phyloP scores from a whole-genome alignment of 495 filamentous ascomycete genomes.

The Penicillium pulvis region DNA sequence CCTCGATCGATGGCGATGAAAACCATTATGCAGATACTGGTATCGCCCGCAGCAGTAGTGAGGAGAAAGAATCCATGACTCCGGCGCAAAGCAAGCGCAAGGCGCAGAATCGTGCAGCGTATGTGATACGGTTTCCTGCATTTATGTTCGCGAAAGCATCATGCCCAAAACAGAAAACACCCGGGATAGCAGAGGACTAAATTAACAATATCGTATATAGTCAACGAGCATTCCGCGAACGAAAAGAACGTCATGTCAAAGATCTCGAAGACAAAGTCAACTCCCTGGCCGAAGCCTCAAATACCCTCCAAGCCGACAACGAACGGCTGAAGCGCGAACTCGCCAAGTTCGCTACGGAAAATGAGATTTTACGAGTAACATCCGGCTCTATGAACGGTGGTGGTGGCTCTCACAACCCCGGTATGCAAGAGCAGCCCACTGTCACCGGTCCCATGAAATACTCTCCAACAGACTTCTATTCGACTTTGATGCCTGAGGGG shows the following conservation, averaged over 20 bases:
- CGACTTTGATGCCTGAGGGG: constrained; percentile 40
- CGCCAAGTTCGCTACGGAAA: constrained; percentile 80
- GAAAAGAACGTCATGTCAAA: constrained; percentile 91
- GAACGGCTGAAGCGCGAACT: constrained; percentile 82
- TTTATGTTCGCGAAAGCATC: not conserved
- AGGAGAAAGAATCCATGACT: constrained; percentile 69
- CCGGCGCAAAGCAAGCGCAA: constrained; percentile 87
- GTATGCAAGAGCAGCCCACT: constrained; percentile 24
- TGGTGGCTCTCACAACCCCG: constrained; percentile 22
- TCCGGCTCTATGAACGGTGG: constrained; percentile 35
- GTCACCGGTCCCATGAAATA: constrained; percentile 72
- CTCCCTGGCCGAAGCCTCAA: constrained; percentile 62
- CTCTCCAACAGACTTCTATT: constrained; percentile 68
- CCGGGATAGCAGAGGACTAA: not conserved
- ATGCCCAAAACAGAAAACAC: not conserved
- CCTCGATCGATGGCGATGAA: constrained; percentile 39
- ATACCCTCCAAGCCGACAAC: constrained; percentile 67
- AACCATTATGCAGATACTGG: constrained; percentile 27
- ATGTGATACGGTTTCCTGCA: constrained; percentile 41
- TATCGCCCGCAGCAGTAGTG: constrained; percentile 51
- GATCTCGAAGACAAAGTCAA: constrained; percentile 88
- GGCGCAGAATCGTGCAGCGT: constrained; percentile 96
- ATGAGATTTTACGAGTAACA: constrained; percentile 90
- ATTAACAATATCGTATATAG: constrained; percentile 41
- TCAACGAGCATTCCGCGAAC: constrained; percentile 94